Evolutionary conservation across 73 alveolate genomes (phyloP).

Genomic region (Symbiodinium natans): DNA sequence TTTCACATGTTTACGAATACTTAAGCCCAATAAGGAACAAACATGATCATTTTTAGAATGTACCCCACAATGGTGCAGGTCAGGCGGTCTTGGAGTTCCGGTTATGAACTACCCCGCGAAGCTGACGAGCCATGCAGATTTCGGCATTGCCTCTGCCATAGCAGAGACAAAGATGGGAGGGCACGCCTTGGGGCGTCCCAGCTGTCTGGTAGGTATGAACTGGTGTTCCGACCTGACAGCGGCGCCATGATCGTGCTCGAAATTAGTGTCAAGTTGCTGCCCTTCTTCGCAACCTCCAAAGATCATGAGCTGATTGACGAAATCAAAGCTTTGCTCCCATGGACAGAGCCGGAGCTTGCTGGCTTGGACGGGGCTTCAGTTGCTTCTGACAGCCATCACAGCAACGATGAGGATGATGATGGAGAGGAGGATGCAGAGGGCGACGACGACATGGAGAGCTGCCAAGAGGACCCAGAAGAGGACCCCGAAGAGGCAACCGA

Average conservation of each 20-base stretch:
- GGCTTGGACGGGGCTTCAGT: background rate
- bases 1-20: too few species aligned
- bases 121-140: too few species aligned
- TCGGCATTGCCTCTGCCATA: background rate
- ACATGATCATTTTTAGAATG: too few species aligned
- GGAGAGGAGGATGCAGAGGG: background rate
- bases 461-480: too few species aligned
- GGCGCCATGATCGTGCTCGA: background rate
- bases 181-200: slow-evolving; percentile 33
- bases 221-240: background rate
- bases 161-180: slow-evolving; percentile 23
- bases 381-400: background rate
- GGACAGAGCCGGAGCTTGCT: background rate
- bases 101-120: too few species aligned
- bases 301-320: background rate
- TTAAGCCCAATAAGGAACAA: too few species aligned
- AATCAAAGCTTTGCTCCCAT: background rate
- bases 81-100: too few species aligned
- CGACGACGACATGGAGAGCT: background rate
- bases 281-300: slow-evolving; percentile 51
- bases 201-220: background rate
- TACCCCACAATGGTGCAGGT: too few species aligned
- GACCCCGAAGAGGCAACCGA: too few species aligned
- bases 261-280: background rate
- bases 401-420: background rate